Evolutionary conservation across 2,329 filamentous ascomycete species (phyloP).

Genomic region (Talaromyces sp.): DNA sequence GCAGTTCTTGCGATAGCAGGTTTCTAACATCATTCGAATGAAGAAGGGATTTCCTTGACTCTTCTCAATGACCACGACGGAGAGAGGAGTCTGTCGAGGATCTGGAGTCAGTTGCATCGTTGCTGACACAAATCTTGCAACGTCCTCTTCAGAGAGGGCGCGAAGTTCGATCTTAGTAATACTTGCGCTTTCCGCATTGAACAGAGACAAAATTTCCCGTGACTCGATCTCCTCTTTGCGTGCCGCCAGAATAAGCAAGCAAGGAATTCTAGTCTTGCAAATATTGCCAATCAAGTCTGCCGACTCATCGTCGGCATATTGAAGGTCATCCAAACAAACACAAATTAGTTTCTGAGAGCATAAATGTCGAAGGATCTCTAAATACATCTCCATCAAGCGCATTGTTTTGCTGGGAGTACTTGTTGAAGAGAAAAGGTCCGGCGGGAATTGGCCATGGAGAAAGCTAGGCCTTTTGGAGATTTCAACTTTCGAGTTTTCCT

Average conservation of each 20-base stretch:
- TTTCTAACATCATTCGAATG: slow-evolving; percentile 83
- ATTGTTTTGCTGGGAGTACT: slow-evolving; percentile 51
- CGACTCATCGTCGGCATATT: slow-evolving; percentile 85
- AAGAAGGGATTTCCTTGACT: slow-evolving; percentile 87
- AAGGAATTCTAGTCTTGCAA: slow-evolving; percentile 70
- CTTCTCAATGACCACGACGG: slow-evolving; percentile 83
- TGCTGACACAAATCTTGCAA: slow-evolving; percentile 74
- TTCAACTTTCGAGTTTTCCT: slow-evolving; percentile 30
- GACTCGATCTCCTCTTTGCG: slow-evolving; percentile 62
- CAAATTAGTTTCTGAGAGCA: slow-evolving; percentile 82
- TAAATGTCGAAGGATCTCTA: slow-evolving; percentile 80
- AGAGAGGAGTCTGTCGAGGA: slow-evolving; percentile 71
- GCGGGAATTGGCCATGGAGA: slow-evolving; percentile 34
- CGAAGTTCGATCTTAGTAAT: slow-evolving; percentile 68
- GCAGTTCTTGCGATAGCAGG: slow-evolving; percentile 79
- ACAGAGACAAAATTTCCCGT: slow-evolving; percentile 38
- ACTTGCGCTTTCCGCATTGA: slow-evolving; percentile 50
- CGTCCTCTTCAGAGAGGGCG: slow-evolving; percentile 74
- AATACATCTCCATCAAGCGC: slow-evolving; percentile 79
- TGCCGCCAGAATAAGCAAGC: slow-evolving; percentile 77
- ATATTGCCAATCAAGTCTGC: slow-evolving; percentile 80
- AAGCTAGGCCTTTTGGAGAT: slow-evolving; percentile 32
- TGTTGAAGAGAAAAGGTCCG: slow-evolving; percentile 39
- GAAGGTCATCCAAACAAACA: slow-evolving; percentile 82
- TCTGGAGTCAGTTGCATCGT: slow-evolving; percentile 69